Percentiles rank a stretch among this genome's conserved stretches.
Conservation (phyloP, 352 stramenopile genomes). For the Globisporangium abappressorium region DNA sequence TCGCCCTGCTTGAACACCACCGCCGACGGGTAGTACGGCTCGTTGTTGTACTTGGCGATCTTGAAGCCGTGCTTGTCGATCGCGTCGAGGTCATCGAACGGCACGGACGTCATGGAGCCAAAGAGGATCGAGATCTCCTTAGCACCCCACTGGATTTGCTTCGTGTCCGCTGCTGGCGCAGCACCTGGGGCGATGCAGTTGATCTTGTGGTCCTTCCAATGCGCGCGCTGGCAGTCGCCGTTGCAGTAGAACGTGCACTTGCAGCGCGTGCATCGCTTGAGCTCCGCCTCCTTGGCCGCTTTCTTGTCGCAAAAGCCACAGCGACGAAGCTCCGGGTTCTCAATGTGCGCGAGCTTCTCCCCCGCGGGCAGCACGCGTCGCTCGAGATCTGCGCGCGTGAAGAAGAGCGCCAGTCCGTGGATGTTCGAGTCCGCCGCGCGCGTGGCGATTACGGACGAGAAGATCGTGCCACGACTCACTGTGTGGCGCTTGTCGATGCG, state of each 20-base stretch:
- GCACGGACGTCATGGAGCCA: conserved; percentile 58
- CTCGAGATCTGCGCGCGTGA: conserved; percentile 70
- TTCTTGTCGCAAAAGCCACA: conserved; percentile 82
- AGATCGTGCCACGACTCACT: conserved; percentile 55
- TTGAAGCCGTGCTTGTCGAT: conserved; percentile 55
- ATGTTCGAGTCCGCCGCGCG: conserved; percentile 55
- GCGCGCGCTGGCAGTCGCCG: conserved; percentile 59
- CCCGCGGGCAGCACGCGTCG: conserved; percentile 65
- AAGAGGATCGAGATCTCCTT: conserved; percentile 86
- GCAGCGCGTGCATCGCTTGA: conserved; percentile 82
- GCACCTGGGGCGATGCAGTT: conserved; percentile 55
- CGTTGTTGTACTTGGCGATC: conserved; percentile 43
- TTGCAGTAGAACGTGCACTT: conserved; percentile 86
- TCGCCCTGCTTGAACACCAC: conserved; percentile 76
- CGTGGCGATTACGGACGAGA: conserved; percentile 71
- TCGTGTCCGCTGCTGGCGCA: conserved; percentile 22
- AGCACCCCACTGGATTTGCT: conserved; percentile 69
- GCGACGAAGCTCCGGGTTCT: conserved; percentile 64
- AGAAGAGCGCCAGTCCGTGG: conserved; percentile 77
- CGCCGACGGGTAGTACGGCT: conserved; percentile 61
- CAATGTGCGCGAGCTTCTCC: conserved; percentile 68
- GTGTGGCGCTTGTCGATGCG: conserved; percentile 59
- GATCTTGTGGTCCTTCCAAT: conserved; percentile 85
- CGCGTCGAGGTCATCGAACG: conserved; percentile 77
- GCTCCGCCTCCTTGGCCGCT: conserved; percentile 42